Conservation (phyloP, 768 basidiomycete genomes). For the Leccinum variicolor region DNA sequence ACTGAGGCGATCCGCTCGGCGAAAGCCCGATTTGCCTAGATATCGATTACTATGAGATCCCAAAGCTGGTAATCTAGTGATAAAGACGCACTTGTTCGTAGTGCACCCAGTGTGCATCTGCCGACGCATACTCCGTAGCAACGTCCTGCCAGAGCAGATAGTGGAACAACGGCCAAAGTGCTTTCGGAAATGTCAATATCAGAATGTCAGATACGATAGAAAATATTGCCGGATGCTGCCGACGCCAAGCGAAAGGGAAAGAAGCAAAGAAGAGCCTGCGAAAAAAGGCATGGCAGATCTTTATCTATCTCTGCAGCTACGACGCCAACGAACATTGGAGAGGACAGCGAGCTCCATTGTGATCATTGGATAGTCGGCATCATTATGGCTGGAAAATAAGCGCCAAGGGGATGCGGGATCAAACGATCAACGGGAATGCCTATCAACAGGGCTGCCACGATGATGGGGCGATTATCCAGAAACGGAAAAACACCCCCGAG, state of each 20-base stretch:
- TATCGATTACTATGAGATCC: conserved; percentile 17
- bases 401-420: conserved; percentile 4
- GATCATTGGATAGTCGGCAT: background rate
- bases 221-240: background rate
- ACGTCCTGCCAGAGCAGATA: conserved; percentile 98
- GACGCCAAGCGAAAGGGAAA: background rate
- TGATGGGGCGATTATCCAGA: background rate
- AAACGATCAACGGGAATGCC: background rate
- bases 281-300: background rate
- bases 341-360: too few species aligned
- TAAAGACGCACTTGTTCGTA: conserved; percentile 24
- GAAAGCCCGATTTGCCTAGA: conserved; percentile 81
- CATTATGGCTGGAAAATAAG: background rate
- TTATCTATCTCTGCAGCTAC: background rate
- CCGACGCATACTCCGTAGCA: conserved; percentile 82
- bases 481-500: background rate
- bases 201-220: conserved; percentile 1
- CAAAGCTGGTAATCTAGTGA: background rate
- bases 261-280: background rate
- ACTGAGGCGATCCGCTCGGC: conserved; percentile 69
- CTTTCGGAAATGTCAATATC: conserved; percentile 37
- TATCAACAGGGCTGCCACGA: conserved; percentile 3
- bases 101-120: conserved; percentile 68
- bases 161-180: conserved; percentile 97
- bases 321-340: background rate